Conservation (phyloP, 331 rosid species). For the Quercus phellos region DNA sequence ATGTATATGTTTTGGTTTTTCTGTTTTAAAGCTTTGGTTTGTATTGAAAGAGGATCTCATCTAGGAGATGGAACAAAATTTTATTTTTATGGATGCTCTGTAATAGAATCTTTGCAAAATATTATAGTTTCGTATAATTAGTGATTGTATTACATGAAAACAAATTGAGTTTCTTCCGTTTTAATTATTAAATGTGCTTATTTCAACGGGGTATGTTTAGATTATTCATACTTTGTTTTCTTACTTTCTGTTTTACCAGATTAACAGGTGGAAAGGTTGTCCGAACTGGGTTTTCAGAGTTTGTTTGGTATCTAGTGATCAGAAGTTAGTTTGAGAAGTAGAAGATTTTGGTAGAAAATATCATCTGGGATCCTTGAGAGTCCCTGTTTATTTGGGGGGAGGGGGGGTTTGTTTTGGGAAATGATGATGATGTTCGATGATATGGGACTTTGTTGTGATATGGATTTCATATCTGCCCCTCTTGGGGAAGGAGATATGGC, state of each 20-base stretch:
- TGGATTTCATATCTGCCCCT: slow-evolving; percentile 58
- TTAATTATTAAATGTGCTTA: neutral
- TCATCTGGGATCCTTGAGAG: neutral
- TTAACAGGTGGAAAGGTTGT: neutral
- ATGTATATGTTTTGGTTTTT: neutral
- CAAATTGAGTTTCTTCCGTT: neutral
- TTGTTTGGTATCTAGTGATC: neutral
- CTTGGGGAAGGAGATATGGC: slow-evolving; percentile 51
- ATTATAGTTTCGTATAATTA: no score
- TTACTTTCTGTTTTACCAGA: neutral
- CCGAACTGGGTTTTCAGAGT: neutral
- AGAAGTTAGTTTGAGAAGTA: neutral
- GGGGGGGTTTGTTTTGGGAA: slow-evolving; percentile 3
- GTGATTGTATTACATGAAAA: no score
- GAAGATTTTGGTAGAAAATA: neutral
- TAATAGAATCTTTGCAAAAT: neutral
- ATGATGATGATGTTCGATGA: slow-evolving; percentile 74
- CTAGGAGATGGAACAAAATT: neutral
- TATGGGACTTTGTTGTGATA: slow-evolving; percentile 62
- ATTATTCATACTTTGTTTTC: neutral
- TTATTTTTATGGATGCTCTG: neutral
- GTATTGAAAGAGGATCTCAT: neutral
- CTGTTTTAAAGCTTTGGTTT: neutral
- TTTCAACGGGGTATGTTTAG: neutral
- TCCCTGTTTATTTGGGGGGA: neutral